Evolutionary conservation across 208 protist genomes (phyloP).

Genomic region (Leishmania aethiopica): DNA sequence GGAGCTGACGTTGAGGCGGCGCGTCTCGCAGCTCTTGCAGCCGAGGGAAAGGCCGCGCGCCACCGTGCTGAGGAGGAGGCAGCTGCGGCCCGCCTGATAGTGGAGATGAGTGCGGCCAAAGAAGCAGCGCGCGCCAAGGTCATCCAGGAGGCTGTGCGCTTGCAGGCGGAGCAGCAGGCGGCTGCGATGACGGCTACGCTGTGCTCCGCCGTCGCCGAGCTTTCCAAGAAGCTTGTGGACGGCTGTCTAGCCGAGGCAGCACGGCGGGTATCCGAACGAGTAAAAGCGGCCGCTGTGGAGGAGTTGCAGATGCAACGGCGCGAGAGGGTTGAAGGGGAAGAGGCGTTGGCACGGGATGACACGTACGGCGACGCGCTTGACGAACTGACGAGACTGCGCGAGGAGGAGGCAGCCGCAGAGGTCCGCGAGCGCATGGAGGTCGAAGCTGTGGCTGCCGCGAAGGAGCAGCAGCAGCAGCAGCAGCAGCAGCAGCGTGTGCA

Average conservation of each 20-base stretch:
- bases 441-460: not conserved
- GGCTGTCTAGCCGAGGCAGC: conserved; percentile 2
- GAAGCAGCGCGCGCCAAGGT: not conserved
- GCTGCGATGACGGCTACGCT: not conserved
- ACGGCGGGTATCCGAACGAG: not conserved
- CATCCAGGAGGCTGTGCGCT: not conserved
- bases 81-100: not conserved
- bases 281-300: not conserved
- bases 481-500: not conserved
- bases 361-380: not conserved
- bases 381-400: not conserved
- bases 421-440: not conserved
- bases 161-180: not conserved
- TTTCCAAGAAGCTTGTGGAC: conserved; percentile 1
- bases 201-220: not conserved
- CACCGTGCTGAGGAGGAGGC: not conserved
- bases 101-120: not conserved
- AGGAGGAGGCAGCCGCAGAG: not conserved
- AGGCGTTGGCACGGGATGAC: not conserved
- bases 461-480: not conserved
- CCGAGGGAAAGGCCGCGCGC: not conserved
- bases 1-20: not conserved
- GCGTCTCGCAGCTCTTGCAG: not conserved
- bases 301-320: not conserved
- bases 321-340: not conserved